Base-by-base conservation (phyloP, 768 basidiomycete genomes). In the Gloeopeniophorella convolvens region DNA sequence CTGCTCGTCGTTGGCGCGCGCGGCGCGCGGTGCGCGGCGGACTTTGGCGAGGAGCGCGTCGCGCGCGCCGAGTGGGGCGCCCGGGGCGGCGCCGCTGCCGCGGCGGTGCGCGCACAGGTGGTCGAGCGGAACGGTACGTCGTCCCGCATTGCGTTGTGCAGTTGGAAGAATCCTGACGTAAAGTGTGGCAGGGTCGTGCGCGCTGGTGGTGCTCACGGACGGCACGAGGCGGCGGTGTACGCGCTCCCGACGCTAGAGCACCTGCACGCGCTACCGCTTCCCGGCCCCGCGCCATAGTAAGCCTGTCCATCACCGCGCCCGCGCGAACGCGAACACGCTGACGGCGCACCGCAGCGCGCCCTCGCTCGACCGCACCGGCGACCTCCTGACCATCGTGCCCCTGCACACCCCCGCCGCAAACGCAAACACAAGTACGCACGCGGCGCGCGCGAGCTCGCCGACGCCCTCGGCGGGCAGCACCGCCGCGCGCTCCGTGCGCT, bases 31-130 rank as follows among this genome's bases (percentile, higher is more conserved):
- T 73, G 71, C 43, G 70, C 72, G 39, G 65, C 74, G 4, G 76
- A 83, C 58, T 70, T 89, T 31, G 79, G 71, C 39, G 88, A 88
- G 3, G 79, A 86, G 12, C 72, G 77, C 37, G 64, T 89, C 16
- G 79, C 74, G 4, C 86, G 79, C 63, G 75, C 71, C 1, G 85
- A 90, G 16, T 82, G 86, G 80, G 68, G 70, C 16, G 63, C 59
- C 35, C 80, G 79, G 58, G 59, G 63, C 12, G 83, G 82, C 8
- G 63, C 64, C 6, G 75, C n/a, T n/a, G n/a, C n/a, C n/a, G n/a
- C n/a, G n/a, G n/a, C 82, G 10, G 67, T 74, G 23, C 64, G 67
- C 33, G 72, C 71, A 6, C 74, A 81, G 40, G 70, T 85, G 13
- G 70, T 90, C 3, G 77, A 79, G 46, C 77, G 75, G 58, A 72